Percentiles rank a stretch among this genome's conserved stretches.
Conservation (phyloP, 345 rosid species). For the Corchorus capsularis region DNA sequence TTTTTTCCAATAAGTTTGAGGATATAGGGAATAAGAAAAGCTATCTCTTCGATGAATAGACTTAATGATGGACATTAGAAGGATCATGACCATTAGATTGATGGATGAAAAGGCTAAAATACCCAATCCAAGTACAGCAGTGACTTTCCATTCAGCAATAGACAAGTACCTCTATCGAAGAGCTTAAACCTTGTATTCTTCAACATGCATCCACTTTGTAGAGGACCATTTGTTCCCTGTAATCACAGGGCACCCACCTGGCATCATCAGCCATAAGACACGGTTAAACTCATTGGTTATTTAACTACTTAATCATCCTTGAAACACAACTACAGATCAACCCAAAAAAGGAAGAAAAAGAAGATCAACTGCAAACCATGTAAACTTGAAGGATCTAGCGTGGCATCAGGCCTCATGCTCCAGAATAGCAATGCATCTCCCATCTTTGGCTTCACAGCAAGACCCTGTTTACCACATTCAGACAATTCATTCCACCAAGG, state of each 20-base stretch:
- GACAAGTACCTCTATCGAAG: conserved; percentile 23
- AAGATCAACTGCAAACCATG: conserved; percentile 55
- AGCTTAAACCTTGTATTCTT: conserved; percentile 55
- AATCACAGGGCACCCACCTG: conserved; percentile 94
- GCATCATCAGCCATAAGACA: conserved; percentile 10
- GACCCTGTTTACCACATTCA: conserved; percentile 78
- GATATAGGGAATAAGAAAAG: neutral
- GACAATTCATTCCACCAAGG: conserved; percentile 87
- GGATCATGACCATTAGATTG: neutral
- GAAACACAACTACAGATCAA: conserved; percentile 6
- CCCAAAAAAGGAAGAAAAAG: neutral
- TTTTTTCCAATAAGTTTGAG: too few species aligned
- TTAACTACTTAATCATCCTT: conserved; percentile 19
- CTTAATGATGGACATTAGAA: neutral
- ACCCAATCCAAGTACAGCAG: neutral
- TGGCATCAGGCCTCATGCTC: conserved; percentile 94
- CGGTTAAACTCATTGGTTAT: neutral
- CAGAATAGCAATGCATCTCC: conserved; percentile 89
- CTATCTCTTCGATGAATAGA: neutral
- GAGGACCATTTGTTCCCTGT: conserved; percentile 94
- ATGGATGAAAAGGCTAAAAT: neutral
- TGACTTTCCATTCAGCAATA: neutral
- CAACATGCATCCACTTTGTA: conserved; percentile 89
- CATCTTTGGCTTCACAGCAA: conserved; percentile 77
- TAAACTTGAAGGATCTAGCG: conserved; percentile 81